Conservation (phyloP, 768 basidiomycete genomes). For the Lentinula sp. region DNA sequence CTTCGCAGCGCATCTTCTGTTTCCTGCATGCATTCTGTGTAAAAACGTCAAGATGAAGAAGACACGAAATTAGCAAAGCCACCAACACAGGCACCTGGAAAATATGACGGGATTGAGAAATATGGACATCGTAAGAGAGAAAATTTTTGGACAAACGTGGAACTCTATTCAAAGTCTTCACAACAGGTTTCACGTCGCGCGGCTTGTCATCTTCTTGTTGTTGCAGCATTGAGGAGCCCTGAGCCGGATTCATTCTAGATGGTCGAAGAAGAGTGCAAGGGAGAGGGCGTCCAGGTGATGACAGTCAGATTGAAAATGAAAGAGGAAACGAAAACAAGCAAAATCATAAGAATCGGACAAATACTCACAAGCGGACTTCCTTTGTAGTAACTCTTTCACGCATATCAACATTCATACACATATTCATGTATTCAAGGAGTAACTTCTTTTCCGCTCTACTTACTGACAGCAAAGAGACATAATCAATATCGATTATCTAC, state of each 20-base stretch:
- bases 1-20: conserved; percentile 97
- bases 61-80: background rate
- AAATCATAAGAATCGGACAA: background rate
- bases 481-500: background rate
- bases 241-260: conserved; percentile 2
- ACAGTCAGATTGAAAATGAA: background rate
- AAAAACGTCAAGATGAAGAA: conserved; percentile 12
- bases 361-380: background rate
- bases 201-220: conserved; percentile 61
- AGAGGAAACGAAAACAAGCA: background rate
- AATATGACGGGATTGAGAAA: conserved; percentile 10
- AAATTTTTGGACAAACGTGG: conserved; percentile 54
- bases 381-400: conserved; percentile 3
- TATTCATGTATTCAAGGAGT: background rate
- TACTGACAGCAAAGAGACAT: background rate
- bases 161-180: conserved; percentile 79
- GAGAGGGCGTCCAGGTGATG: background rate
- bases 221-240: conserved; percentile 28
- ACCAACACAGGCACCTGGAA: conserved; percentile 75
- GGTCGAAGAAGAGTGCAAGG: background rate
- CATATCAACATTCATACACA: background rate
- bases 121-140: conserved; percentile 8
- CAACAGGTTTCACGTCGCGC: conserved; percentile 63
- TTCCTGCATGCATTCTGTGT: conserved; percentile 87
- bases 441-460: background rate